Conservation (phyloP, 2,329 filamentous ascomycete species). For the Arthrobotrys sphaeroides region DNA sequence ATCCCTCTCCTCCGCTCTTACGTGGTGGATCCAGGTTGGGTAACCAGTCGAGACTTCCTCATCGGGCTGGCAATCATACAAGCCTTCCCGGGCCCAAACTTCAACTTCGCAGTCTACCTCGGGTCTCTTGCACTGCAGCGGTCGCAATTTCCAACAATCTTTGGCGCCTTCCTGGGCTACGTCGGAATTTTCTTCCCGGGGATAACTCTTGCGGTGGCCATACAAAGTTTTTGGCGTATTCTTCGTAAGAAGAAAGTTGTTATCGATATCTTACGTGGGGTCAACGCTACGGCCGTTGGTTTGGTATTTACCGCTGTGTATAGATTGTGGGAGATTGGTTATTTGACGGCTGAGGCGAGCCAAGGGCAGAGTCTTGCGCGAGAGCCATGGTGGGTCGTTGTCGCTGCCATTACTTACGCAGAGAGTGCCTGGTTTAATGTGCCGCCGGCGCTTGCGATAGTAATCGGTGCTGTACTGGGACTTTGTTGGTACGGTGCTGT, state of each 20-base stretch:
- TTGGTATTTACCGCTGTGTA: constrained; percentile 73
- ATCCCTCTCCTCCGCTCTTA: constrained; percentile 72
- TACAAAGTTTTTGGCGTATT: constrained; percentile 68
- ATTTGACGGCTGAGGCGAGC: constrained; percentile 66
- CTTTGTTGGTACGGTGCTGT: constrained; percentile 38
- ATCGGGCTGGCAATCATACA: constrained; percentile 77
- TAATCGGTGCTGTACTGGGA: constrained; percentile 27
- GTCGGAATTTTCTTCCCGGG: constrained; percentile 68
- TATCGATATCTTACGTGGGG: constrained; percentile 66
- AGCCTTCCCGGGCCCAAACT: constrained; percentile 72
- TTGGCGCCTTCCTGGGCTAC: constrained; percentile 66
- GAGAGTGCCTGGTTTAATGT: constrained; percentile 42
- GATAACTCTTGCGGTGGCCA: constrained; percentile 65
- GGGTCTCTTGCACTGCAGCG: constrained; percentile 62
- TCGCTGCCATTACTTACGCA: constrained; percentile 62
- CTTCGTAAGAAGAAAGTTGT: constrained; percentile 65
- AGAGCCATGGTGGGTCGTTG: constrained; percentile 72
- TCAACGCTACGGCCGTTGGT: constrained; percentile 70
- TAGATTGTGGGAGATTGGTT: constrained; percentile 70
- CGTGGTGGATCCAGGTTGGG: constrained; percentile 75
- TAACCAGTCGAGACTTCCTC: constrained; percentile 74
- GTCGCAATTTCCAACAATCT: constrained; percentile 60
- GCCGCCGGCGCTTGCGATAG: constrained; percentile 22
- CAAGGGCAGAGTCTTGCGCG: constrained; percentile 66
- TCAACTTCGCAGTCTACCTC: constrained; percentile 70